Percentiles rank a stretch among this genome's conserved stretches.
Evolutionary conservation across 1,284 basidiomycete species (phyloP).

Genomic region (Apiotrichum akiyoshidainum): DNA sequence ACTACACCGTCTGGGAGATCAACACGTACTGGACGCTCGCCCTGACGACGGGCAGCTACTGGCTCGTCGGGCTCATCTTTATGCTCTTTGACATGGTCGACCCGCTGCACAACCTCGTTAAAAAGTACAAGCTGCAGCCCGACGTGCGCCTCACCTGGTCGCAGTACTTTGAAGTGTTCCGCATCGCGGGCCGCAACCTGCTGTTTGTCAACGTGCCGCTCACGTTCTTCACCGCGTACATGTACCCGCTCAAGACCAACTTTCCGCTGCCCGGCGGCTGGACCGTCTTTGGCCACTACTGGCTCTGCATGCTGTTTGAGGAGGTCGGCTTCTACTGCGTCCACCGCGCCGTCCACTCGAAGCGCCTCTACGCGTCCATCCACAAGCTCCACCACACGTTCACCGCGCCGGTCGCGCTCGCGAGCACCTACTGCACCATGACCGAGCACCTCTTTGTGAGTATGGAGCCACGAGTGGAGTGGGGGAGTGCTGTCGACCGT

Average conservation of each 20-base stretch:
- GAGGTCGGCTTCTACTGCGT: slow-evolving; percentile 21
- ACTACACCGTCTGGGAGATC: slow-evolving; percentile 17
- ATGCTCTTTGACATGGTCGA: slow-evolving; percentile 18
- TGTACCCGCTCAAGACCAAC: slow-evolving; percentile 3
- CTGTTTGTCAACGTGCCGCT: slow-evolving; percentile 16
- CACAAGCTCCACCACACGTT: slow-evolving; percentile 26
- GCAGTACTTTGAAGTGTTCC: slow-evolving; percentile 14
- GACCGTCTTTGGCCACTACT: slow-evolving; percentile 14
- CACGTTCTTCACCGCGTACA: not conserved
- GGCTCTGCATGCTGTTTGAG: slow-evolving; percentile 17
- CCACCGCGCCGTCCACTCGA: slow-evolving; percentile 15
- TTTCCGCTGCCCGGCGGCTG: slow-evolving; percentile 9
- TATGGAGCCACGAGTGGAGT: too few relatives aligned
- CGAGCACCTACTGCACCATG: slow-evolving; percentile 20
- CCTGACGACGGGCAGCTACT: slow-evolving; percentile 16
- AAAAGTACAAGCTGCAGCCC: slow-evolving; percentile 21
- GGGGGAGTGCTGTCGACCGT: too few relatives aligned
- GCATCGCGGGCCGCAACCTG: slow-evolving; percentile 13
- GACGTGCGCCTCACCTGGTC: slow-evolving; percentile 16
- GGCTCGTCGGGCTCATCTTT: slow-evolving; percentile 13
- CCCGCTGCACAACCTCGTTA: slow-evolving; percentile 12
- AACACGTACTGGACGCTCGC: slow-evolving; percentile 12
- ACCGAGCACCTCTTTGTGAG: slow-evolving; percentile 20
- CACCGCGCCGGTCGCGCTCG: slow-evolving; percentile 21
- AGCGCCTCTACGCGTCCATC: slow-evolving; percentile 12